Evolutionary conservation across 2,329 filamentous ascomycete genomes (phyloP), one percentile per base, ranked within the genome.

Genomic region (Mycosphaerella sp.): DNA sequence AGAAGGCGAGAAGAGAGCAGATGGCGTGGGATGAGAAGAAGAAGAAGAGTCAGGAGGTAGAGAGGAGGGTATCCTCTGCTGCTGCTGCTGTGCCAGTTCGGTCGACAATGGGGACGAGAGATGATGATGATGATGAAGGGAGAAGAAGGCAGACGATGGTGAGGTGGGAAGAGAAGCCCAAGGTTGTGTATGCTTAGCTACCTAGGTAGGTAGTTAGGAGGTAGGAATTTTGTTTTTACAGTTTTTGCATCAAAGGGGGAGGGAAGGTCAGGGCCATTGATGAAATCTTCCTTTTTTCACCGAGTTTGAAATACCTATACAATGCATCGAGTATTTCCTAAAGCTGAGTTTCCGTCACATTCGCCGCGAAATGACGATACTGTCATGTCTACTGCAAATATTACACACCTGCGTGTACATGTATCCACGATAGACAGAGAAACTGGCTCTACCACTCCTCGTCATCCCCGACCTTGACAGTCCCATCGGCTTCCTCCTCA

Each of bases 401-500:
- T 17, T 17, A 17, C 14, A 17, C 14, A 17, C 14, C 1, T 17
- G 14, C 14, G 14, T 17, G 14, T 17, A 17, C 14, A 17, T 17
- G 14, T 17, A 17, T 17, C 14, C 14, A 17, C 14, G 14, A 17
- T 17, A 17, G 14, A 17, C 14, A 17, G 14, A 17, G 14, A 17
- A 17, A 17, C 14, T 17, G 14, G 14, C 14, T 17, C 14, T 17
- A 38, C 34, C 34, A 38, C 10, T 59, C 52, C 43, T 55, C 56
- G 45, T 34, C 45, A 53, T 44, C 44, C 5, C 14, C 43, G 14
- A 34, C 46, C 44, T 21, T 36, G 11, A 46, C n/a, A 5, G 45
- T 44, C 48, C 21, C 52, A 39, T 58, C 57, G 6, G 57, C 58
- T 21, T 63, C 63, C 41, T 67, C 65, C 23, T 64, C 63, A 4